Percentiles rank a stretch among this genome's conserved stretches.
Evolutionary conservation across 352 stramenopile species (phyloP).

Genomic region (Phytopythium litorale): DNA sequence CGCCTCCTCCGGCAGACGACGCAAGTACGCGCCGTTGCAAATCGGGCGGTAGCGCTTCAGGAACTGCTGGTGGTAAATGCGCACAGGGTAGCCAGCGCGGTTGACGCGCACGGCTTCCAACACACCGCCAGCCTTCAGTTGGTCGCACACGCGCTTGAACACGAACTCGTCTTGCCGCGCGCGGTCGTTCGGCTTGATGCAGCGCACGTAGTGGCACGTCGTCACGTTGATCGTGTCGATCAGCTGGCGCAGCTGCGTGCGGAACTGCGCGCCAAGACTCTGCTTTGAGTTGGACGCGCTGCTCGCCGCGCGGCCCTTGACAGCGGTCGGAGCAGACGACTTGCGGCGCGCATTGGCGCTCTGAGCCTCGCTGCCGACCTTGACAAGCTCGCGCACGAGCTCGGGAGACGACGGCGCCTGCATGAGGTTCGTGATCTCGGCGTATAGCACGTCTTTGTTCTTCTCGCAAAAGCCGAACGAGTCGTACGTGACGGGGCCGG

Average conservation of each 20-base stretch:
- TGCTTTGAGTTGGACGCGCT: slow-evolving; percentile 31
- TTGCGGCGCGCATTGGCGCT: slow-evolving; percentile 15
- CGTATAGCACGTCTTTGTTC: slow-evolving; percentile 92
- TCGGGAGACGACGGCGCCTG: slow-evolving; percentile 55
- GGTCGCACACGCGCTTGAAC: slow-evolving; percentile 92
- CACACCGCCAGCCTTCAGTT: slow-evolving; percentile 98
- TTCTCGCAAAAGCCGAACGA: slow-evolving; percentile 95
- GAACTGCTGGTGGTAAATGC: slow-evolving; percentile 93
- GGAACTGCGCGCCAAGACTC: slow-evolving; percentile 81
- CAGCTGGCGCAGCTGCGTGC: slow-evolving; percentile 81
- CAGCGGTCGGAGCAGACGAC: background rate
- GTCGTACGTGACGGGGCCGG: slow-evolving; percentile 91
- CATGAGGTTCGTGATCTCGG: slow-evolving; percentile 77
- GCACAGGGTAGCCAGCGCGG: slow-evolving; percentile 96
- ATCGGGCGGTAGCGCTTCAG: slow-evolving; percentile 87
- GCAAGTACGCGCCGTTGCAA: slow-evolving; percentile 56
- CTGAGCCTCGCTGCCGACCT: slow-evolving; percentile 23
- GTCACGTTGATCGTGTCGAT: slow-evolving; percentile 84
- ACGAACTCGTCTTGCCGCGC: slow-evolving; percentile 84
- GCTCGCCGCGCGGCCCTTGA: slow-evolving; percentile 26
- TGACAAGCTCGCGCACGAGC: slow-evolving; percentile 64
- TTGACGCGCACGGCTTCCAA: slow-evolving; percentile 98
- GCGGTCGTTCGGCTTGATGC: slow-evolving; percentile 93
- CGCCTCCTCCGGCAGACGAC: slow-evolving; percentile 51
- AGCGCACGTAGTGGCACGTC: slow-evolving; percentile 86